A percentile compares a stretch with the other conserved stretches of the same genome.
These are phyloP conservation scores for Staphylotrichum tortipilum DNA, from an alignment of 495 filamentous ascomycete genomes.

Conservation along the genomic window DNA sequence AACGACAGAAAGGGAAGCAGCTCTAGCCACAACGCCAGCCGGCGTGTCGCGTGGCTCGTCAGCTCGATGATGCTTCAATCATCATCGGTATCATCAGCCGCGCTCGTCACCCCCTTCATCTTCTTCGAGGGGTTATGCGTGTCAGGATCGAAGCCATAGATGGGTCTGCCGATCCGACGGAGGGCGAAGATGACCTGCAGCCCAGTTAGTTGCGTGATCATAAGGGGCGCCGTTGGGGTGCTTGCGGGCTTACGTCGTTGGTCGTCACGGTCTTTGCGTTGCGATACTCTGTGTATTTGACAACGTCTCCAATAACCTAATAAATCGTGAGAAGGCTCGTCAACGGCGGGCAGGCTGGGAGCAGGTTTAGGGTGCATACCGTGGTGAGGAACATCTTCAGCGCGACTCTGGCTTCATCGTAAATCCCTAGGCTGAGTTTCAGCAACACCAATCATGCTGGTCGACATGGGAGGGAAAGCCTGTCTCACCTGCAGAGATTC, in stretches of 20 bases:
- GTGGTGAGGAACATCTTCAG: conserved; percentile 45
- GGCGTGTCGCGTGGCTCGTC: not conserved
- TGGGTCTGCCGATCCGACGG: conserved; percentile 36
- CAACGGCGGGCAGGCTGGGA: not conserved
- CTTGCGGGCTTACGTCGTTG: conserved; percentile 49
- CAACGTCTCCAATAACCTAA: conserved; percentile 44
- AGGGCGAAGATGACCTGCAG: conserved; percentile 56
- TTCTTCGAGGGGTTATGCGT: conserved; percentile 1
- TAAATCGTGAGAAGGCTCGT: not conserved
- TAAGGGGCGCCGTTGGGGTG: not conserved
- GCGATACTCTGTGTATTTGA: conserved; percentile 44
- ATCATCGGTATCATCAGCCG: not conserved
- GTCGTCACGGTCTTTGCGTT: conserved; percentile 53
- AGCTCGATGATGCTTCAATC: not conserved
- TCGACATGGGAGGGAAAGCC: too few species aligned
- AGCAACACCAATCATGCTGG: too few species aligned
- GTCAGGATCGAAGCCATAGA: conserved; percentile 43
- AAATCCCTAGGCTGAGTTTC: too few species aligned
- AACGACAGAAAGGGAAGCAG: not conserved
- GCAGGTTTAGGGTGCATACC: conserved; percentile 29
- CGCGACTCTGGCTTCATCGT: conserved; percentile 54
- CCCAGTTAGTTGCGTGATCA: not conserved
- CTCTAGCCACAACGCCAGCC: not conserved
- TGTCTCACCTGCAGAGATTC: conserved; percentile 63
- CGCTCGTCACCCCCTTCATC: not conserved